A percentile compares a stretch with the other conserved stretches of the same genome.
These are phyloP conservation scores for Oxytropis ochrocephala DNA, from an alignment of 306 rosid species.

Conservation along the genomic window DNA sequence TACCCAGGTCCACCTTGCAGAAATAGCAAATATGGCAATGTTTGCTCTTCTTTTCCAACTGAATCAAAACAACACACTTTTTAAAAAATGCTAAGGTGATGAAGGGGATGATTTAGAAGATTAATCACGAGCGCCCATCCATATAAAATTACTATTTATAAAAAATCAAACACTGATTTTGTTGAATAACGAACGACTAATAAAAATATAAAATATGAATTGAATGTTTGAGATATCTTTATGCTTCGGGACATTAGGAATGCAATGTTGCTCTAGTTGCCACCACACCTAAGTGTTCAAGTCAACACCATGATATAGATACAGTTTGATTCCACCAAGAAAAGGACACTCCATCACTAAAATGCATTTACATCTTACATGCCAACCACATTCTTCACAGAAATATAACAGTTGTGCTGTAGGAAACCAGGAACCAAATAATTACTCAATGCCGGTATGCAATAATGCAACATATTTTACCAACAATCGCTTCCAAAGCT, in stretches of 20 bases:
- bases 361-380: background rate
- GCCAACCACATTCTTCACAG: slow-evolving; percentile 2
- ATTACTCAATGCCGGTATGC: background rate
- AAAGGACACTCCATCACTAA: background rate
- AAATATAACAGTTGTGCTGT: background rate
- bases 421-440: background rate
- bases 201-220: slow-evolving; percentile 2
- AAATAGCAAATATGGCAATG: slow-evolving; percentile 67
- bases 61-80: slow-evolving; percentile 21
- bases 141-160: background rate
- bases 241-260: background rate
- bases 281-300: background rate
- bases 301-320: background rate
- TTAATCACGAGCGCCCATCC: slow-evolving; percentile 14
- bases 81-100: slow-evolving; percentile 7
- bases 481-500: background rate
- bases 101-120: background rate
- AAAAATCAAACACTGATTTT: background rate
- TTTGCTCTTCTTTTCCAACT: slow-evolving; percentile 82
- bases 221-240: background rate
- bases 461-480: background rate
- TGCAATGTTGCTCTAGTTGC: slow-evolving; percentile 1
- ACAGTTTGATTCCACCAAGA: background rate
- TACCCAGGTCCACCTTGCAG: slow-evolving; percentile 99
- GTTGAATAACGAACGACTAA: background rate